Percentiles rank a stretch among this genome's conserved stretches.
Conservation (phyloP, 2,329 filamentous ascomycete species). For the Triangularia verruculosa region DNA sequence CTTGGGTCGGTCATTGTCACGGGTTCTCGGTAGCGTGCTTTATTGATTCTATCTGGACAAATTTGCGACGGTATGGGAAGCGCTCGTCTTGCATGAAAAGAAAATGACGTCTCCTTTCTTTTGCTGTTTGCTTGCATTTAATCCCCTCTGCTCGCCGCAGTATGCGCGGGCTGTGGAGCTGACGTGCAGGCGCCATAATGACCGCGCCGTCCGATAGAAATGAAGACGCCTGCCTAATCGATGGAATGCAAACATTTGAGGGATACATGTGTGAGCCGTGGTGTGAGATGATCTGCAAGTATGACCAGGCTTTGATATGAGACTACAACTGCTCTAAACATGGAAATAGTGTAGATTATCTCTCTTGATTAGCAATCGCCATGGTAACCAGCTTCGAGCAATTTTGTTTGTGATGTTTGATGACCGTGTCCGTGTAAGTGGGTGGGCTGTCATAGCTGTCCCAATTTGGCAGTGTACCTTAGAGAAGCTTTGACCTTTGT, state of each 20-base stretch:
- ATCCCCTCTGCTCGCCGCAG: conserved; percentile 25
- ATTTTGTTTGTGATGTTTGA: background rate
- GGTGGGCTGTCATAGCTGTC: background rate
- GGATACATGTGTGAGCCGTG: background rate
- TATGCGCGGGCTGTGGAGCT: conserved; percentile 26
- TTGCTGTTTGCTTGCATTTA: conserved; percentile 23
- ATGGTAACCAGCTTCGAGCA: background rate
- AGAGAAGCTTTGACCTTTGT: background rate
- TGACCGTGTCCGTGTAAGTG: background rate
- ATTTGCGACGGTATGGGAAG: conserved; percentile 26
- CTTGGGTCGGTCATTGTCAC: conserved; percentile 20
- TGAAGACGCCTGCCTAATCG: conserved; percentile 25
- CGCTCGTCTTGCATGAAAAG: conserved; percentile 34
- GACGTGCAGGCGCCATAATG: conserved; percentile 34
- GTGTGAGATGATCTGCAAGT: background rate
- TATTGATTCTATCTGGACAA: conserved; percentile 41
- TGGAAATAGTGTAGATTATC: no score
- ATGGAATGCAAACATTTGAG: conserved; percentile 9
- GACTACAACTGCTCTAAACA: background rate
- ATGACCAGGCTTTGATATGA: background rate
- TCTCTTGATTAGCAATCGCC: background rate
- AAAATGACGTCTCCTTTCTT: conserved; percentile 35
- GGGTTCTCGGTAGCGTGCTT: conserved; percentile 16
- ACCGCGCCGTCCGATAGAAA: conserved; percentile 38
- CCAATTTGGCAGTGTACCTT: no score